phyloP scores from a whole-genome alignment of 805 yeast species.

The Lachancea dasiensis region DNA sequence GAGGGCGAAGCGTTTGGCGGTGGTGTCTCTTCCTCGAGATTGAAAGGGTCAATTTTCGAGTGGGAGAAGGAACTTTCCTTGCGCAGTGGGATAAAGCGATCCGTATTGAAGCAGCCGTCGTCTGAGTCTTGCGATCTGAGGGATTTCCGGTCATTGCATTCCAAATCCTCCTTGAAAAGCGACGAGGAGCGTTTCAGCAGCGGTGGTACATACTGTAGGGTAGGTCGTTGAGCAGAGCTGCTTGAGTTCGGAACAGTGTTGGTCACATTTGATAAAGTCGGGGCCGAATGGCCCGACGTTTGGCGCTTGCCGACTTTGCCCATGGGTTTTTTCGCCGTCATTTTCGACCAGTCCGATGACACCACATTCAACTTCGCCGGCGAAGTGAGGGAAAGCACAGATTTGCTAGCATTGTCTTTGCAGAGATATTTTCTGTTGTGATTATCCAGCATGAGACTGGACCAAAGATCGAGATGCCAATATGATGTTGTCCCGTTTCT shows the following conservation, averaged over 20 bases:
- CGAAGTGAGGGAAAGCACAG: constrained; percentile 38
- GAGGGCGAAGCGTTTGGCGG: constrained; percentile 44
- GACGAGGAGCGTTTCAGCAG: constrained; percentile 31
- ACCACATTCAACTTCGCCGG: constrained; percentile 44
- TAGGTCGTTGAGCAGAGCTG: constrained; percentile 22
- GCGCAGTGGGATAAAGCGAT: constrained; percentile 59
- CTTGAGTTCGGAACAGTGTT: constrained; percentile 12
- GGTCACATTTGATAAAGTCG: constrained; percentile 23
- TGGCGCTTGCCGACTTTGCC: constrained; percentile 23
- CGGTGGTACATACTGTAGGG: constrained; percentile 25
- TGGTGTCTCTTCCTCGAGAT: constrained; percentile 36
- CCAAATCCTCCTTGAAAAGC: constrained; percentile 27
- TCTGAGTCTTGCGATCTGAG: constrained; percentile 15
- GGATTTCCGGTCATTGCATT: constrained; percentile 11
- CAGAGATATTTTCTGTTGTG: constrained; percentile 12
- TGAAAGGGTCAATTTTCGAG: constrained; percentile 22
- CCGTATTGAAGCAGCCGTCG: constrained; percentile 36
- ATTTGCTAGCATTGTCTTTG: constrained; percentile 25
- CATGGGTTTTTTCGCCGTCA: constrained; percentile 16
- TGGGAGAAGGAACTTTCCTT: constrained; percentile 33
- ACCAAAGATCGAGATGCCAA: not conserved
- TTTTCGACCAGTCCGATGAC: constrained; percentile 34
- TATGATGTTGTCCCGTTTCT: not conserved
- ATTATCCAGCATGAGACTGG: constrained; percentile 4
- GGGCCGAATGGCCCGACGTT: constrained; percentile 14